Percentiles rank a stretch among this genome's conserved stretches.
Evolutionary conservation across 805 yeast genomes (phyloP).

Genomic region (Sungouiozyma ichnusensis): DNA sequence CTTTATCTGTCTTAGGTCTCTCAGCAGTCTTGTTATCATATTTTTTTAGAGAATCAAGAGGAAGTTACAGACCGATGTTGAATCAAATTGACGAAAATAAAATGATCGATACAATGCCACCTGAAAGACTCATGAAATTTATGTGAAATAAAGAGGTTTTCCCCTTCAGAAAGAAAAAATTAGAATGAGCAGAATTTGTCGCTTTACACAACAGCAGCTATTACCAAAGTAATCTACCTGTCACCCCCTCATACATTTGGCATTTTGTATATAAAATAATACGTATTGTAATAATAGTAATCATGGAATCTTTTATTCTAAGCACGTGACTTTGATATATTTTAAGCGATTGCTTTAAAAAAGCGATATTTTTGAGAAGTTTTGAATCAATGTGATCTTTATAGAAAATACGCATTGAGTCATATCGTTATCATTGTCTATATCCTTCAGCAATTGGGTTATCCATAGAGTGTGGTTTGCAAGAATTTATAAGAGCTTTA

Average conservation of each 20-base stretch:
- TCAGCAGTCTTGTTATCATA: constrained; percentile 29
- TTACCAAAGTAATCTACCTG: not conserved
- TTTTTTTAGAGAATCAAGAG: constrained; percentile 30
- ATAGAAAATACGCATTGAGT: not conserved
- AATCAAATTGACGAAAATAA: constrained; percentile 52
- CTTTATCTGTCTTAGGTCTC: constrained; percentile 33
- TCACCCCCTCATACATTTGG: not conserved
- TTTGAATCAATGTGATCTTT: not conserved
- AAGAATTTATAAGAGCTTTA: not conserved
- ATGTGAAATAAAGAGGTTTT: constrained; percentile 11
- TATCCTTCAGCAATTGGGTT: not conserved
- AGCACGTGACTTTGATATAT: not conserved
- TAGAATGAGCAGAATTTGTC: no score
- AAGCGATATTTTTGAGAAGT: not conserved
- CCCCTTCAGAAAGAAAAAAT: no score
- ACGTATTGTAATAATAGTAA: not conserved
- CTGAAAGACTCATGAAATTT: constrained; percentile 39
- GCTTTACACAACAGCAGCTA: not conserved
- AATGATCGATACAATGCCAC: constrained; percentile 54
- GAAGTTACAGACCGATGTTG: constrained; percentile 36
- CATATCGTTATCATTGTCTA: not conserved
- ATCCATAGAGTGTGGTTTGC: not conserved
- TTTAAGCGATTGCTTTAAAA: not conserved
- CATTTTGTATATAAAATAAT: not conserved
- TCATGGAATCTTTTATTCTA: not conserved